phyloP scores from a whole-genome alignment of 148 eudicot genomes.

The Fagopyrum homotropicum region DNA sequence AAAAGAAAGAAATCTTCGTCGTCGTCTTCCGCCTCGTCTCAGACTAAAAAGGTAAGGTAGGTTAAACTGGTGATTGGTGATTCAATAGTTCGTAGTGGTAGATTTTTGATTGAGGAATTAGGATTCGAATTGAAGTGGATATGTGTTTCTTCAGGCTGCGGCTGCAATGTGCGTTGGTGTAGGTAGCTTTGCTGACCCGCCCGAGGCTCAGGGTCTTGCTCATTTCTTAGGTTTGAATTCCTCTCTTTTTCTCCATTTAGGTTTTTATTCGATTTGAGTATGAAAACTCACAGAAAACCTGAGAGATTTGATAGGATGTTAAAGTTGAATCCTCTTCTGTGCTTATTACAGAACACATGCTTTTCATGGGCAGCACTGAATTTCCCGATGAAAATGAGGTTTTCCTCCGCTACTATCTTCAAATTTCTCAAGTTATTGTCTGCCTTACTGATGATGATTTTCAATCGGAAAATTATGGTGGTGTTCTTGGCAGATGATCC shows the following conservation, averaged over 20 bases:
- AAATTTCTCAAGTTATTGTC: neutral
- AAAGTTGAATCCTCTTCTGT: neutral
- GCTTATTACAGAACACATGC: conserved; percentile 78
- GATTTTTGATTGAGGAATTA: neutral
- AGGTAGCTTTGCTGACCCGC: conserved; percentile 92
- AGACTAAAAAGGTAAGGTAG: conserved; percentile 60
- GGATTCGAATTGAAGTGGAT: neutral
- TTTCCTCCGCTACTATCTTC: conserved; percentile 14
- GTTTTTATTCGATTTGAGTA: neutral
- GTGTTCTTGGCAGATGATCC: neutral
- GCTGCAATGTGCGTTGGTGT: conserved; percentile 92
- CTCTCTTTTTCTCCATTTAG: neutral
- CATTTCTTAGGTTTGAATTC: conserved; percentile 74
- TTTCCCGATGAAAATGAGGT: conserved; percentile 99
- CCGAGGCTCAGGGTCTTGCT: conserved; percentile 97
- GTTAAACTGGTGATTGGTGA: neutral
- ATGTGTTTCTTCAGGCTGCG: conserved; percentile 50
- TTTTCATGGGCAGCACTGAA: conserved; percentile 94
- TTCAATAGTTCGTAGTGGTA: neutral
- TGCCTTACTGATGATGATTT: neutral
- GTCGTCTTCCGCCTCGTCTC: conserved; percentile 24
- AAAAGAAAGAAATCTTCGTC: conserved; percentile 20
- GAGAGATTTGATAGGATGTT: neutral
- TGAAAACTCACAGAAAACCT: neutral
- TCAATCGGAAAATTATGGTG: neutral